Evolutionary conservation across 495 filamentous ascomycete species (phyloP).

Genomic region (Astrocystis sublimbata): DNA sequence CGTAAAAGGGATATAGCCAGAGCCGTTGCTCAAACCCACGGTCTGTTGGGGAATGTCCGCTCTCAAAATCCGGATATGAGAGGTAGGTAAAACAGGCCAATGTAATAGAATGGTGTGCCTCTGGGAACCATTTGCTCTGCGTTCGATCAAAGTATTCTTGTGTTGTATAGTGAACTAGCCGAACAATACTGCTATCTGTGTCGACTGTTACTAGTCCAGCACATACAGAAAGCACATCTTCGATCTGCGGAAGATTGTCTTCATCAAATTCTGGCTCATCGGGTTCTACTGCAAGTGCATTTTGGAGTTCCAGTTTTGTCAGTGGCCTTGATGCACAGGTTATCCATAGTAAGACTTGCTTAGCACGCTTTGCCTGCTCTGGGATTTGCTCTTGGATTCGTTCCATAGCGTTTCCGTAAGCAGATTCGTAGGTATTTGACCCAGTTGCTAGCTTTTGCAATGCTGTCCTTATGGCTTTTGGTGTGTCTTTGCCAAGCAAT

Average conservation of each 20-base stretch:
- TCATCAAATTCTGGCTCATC: conserved; percentile 36
- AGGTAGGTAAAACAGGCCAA: neutral
- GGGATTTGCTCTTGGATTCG: conserved; percentile 43
- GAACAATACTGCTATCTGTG: conserved; percentile 38
- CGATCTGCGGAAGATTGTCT: conserved; percentile 39
- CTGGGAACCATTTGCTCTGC: neutral
- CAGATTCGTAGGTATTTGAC: conserved; percentile 27
- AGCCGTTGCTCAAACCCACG: conserved; percentile 37
- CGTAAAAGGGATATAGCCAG: conserved; percentile 35
- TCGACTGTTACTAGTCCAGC: conserved; percentile 56
- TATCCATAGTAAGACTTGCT: conserved; percentile 49
- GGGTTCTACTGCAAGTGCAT: conserved; percentile 47
- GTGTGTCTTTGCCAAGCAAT: conserved; percentile 37
- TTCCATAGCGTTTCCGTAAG: conserved; percentile 48
- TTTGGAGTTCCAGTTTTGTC: conserved; percentile 44
- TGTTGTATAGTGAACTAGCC: conserved; percentile 3
- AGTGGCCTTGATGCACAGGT: conserved; percentile 42
- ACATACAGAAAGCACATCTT: conserved; percentile 50
- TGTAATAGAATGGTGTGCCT: neutral
- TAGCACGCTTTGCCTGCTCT: conserved; percentile 36
- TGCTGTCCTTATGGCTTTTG: conserved; percentile 33
- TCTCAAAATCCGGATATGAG: neutral
- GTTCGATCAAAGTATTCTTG: conserved; percentile 15
- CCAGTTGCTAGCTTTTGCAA: conserved; percentile 36
- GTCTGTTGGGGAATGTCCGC: conserved; percentile 14